Base-by-base conservation (phyloP, 495 filamentous ascomycete species). In the Podospora didyma region DNA sequence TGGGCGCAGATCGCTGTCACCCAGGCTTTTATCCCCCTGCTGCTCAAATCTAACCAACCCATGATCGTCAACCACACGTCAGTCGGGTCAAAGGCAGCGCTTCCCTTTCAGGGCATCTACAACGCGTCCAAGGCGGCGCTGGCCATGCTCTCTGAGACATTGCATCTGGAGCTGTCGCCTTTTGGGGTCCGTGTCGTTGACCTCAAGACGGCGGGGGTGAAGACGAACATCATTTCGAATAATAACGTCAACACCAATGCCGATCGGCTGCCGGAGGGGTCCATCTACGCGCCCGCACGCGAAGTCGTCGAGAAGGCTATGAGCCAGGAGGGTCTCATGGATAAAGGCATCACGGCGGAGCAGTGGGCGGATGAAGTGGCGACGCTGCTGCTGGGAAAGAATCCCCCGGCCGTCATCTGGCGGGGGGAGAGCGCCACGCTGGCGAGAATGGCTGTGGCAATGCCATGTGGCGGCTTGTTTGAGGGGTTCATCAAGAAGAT, bases 51-150 rank as follows among this genome's bases (percentile, higher is more conserved):
- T 1, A 70, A 69, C 42, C 79, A 80, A 1, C 70, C 69, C 2
- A 67, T 83, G 3, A 72, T 75, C 19, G 73, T 75, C 12, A 80
- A 77, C 48, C 74, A 81, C 41, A 79, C 49, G 23, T 49, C 51
- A 11, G 60, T 52, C 50, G 51, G 52, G 22, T 56, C 34, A 7
- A 17, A 46, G 2, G 20, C 34, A n/a, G 78, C 39, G 67, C 56
- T 68, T 58, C 72, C 75, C 23, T 81, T 71, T 55, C 68, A 72
- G 46, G 63, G 62, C 23, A 69, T 69, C 23, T 84, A 84, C 66
- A 75, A 73, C 56, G 77, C 80, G 10, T 78, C 73, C 51, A 86
- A 86, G 62, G 77, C 74, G 0, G 81, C 83, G 7, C 62, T 80
- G 2, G 66, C 76, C 37, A 66, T 70, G 20, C 65, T 78, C n/a